These are phyloP conservation scores for sunflower (Helianthus annuus) DNA, from an alignment of 129 eudicot species.

Conservation along the genomic window HanXRQr2.0-SUNRISE NC_035448.2:53060021-53060520, in stretches of 20 bases:
- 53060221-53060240: constrained; percentile 73
- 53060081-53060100: too few species aligned
- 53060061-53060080: too few species aligned
- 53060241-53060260: constrained; percentile 68
- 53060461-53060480: constrained; percentile 69
- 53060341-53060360: neutral
- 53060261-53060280: constrained; percentile 81
- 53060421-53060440: constrained; percentile 78
- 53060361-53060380: constrained; percentile 57
- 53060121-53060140: constrained; percentile 40
- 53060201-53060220: constrained; percentile 61
- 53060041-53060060: too few species aligned
- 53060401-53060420: constrained; percentile 74
- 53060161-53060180: constrained; percentile 67
- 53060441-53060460: constrained; percentile 74
- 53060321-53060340: neutral
- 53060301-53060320: neutral
- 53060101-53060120: neutral
- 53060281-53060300: constrained; percentile 13
- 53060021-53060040: too few species aligned
- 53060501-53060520: constrained; percentile 18
- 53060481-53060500: constrained; percentile 73
- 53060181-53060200: constrained; percentile 64
- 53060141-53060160: constrained; percentile 60
- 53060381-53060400: constrained; percentile 80